phyloP scores from a whole-genome alignment of 495 filamentous ascomycete species.

The Endocarpon pusillum region DNA sequence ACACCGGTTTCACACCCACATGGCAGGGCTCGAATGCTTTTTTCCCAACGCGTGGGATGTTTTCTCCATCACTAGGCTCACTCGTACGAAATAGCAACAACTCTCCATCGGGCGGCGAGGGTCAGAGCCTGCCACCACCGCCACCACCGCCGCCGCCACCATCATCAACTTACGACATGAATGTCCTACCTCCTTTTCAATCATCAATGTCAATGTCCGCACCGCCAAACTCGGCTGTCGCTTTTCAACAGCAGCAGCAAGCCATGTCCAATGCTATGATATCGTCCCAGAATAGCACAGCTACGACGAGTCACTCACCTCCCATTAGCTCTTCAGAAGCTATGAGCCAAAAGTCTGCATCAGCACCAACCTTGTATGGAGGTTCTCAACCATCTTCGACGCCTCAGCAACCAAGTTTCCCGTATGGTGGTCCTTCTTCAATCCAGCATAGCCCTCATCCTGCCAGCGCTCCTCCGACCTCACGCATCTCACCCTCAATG shows the following conservation, averaged over 20 bases:
- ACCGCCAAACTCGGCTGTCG: constrained; percentile 11
- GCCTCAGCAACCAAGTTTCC: constrained; percentile 41
- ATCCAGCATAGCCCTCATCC: constrained; percentile 42
- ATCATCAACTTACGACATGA: constrained; percentile 49
- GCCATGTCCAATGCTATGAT: constrained; percentile 23
- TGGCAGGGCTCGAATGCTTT: constrained; percentile 26
- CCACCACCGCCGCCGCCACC: too few relatives aligned
- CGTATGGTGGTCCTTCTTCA: constrained; percentile 36
- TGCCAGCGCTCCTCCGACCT: constrained; percentile 32
- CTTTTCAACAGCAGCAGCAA: constrained; percentile 16
- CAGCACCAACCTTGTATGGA: constrained; percentile 32
- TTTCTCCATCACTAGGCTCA: constrained; percentile 35
- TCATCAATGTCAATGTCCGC: constrained; percentile 32
- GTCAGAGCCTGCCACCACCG: constrained; percentile 28
- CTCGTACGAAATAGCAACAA: constrained; percentile 27
- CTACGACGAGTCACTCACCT: background rate
- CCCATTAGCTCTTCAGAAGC: background rate
- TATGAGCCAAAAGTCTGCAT: too few relatives aligned
- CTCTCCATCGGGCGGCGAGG: constrained; percentile 31
- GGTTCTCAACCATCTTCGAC: constrained; percentile 42
- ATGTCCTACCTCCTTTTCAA: constrained; percentile 38
- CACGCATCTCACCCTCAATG: constrained; percentile 37
- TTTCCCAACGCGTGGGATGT: constrained; percentile 29
- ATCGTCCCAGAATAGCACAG: constrained; percentile 14
- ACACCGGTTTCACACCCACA: constrained; percentile 26